phyloP scores from a whole-genome alignment of 192 early-diverging fungal species.

The Linnemannia exigua region DNA sequence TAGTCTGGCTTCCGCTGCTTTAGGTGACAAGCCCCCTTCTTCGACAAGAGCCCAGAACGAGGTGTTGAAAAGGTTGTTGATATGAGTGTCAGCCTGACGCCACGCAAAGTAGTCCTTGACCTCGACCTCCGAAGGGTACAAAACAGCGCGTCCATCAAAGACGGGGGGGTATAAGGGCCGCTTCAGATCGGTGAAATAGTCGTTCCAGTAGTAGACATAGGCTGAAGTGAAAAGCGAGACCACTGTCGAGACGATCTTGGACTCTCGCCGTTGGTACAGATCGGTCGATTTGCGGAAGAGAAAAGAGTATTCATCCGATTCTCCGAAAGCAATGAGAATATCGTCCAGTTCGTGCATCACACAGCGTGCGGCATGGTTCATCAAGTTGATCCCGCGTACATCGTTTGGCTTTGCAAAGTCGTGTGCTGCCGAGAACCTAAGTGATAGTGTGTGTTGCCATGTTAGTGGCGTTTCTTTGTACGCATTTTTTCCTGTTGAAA shows the following conservation, averaged over 20 bases:
- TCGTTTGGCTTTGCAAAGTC: slow-evolving; percentile 87
- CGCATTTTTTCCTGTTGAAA: background rate
- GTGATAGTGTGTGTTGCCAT: background rate
- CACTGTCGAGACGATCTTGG: slow-evolving; percentile 88
- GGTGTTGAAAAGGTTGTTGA: slow-evolving; percentile 98
- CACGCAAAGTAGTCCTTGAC: slow-evolving; percentile 95
- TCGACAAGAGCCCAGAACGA: slow-evolving; percentile 93
- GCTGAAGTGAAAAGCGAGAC: slow-evolving; percentile 89
- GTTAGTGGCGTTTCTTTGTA: background rate
- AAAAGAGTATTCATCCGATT: slow-evolving; percentile 92
- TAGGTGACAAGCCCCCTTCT: slow-evolving; percentile 72
- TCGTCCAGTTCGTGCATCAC: slow-evolving; percentile 89
- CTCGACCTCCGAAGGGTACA: slow-evolving; percentile 86
- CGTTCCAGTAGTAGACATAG: slow-evolving; percentile 88
- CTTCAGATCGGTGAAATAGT: slow-evolving; percentile 73
- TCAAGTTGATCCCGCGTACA: slow-evolving; percentile 80
- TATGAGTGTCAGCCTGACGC: slow-evolving; percentile 95
- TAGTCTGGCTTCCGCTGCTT: slow-evolving; percentile 82
- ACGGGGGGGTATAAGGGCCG: slow-evolving; percentile 83
- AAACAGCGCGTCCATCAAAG: slow-evolving; percentile 93
- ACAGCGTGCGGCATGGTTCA: slow-evolving; percentile 82
- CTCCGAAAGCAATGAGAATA: slow-evolving; percentile 89
- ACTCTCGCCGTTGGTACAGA: slow-evolving; percentile 39
- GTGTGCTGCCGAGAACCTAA: slow-evolving; percentile 83
- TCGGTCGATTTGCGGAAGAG: slow-evolving; percentile 51